phyloP scores from a whole-genome alignment of 805 yeast genomes.

The Metschnikowia amazonensis region DNA sequence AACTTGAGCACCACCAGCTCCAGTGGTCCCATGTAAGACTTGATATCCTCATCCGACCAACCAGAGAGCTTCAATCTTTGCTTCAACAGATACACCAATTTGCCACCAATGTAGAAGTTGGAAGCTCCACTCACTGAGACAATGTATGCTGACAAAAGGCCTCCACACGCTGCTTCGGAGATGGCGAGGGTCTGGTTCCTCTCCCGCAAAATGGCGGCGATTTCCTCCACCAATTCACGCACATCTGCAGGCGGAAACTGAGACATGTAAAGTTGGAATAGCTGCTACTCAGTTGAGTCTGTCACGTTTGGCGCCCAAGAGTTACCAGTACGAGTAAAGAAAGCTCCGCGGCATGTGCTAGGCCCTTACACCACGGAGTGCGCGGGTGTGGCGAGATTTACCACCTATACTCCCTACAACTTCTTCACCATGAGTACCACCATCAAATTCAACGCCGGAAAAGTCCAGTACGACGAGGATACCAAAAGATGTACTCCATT shows the following conservation, averaged over 20 bases:
- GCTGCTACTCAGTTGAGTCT: background rate
- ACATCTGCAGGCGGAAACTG: slow-evolving; percentile 63
- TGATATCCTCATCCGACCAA: slow-evolving; percentile 70
- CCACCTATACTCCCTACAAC: background rate
- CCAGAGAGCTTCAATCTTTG: slow-evolving; percentile 74
- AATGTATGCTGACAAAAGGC: slow-evolving; percentile 72
- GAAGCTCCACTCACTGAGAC: slow-evolving; percentile 87
- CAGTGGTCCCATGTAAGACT: slow-evolving; percentile 75
- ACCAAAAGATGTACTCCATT: slow-evolving; percentile 66
- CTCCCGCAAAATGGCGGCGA: slow-evolving; percentile 52
- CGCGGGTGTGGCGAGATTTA: slow-evolving; percentile 1
- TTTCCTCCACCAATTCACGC: slow-evolving; percentile 46
- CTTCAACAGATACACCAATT: slow-evolving; percentile 70
- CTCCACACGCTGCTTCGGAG: slow-evolving; percentile 90
- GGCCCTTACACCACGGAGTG: slow-evolving; percentile 3
- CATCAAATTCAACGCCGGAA: slow-evolving; percentile 74
- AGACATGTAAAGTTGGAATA: slow-evolving; percentile 7
- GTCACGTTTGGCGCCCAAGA: background rate
- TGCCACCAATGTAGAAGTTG: slow-evolving; percentile 77
- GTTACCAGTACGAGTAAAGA: too few relatives aligned
- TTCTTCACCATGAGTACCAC: slow-evolving; percentile 18
- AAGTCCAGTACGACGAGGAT: slow-evolving; percentile 60
- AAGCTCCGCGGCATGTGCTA: background rate
- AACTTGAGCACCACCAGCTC: slow-evolving; percentile 69
- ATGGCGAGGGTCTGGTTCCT: slow-evolving; percentile 68